phyloP scores from a whole-genome alignment of 306 rosid genomes.

The Mimosa pudica region DNA sequence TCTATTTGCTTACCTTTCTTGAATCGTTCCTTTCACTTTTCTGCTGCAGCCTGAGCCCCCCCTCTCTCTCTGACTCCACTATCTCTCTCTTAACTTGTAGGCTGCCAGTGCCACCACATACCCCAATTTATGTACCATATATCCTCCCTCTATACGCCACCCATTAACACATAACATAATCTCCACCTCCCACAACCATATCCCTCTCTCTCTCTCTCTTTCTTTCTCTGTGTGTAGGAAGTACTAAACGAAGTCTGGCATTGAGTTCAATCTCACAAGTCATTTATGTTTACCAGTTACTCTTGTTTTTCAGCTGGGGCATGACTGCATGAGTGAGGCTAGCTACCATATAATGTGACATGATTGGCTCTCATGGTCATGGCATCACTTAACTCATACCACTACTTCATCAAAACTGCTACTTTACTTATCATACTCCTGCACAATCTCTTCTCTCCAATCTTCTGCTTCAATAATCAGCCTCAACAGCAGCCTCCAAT shows the following conservation, averaged over 20 bases:
- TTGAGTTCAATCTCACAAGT: conserved; percentile 38
- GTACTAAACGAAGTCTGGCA: conserved; percentile 33
- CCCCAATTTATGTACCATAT: conserved; percentile 45
- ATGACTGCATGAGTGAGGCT: conserved; percentile 33
- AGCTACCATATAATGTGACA: conserved; percentile 36
- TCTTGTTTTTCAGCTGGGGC: conserved; percentile 24
- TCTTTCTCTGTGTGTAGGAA: conserved; percentile 21
- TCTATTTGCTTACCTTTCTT: conserved; percentile 47
- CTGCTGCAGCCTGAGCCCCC: conserved; percentile 44
- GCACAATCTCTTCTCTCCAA: conserved; percentile 42
- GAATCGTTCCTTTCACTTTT: conserved; percentile 76
- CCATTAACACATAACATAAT: conserved; percentile 15
- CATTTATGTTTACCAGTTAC: conserved; percentile 32
- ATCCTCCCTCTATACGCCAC: conserved; percentile 24
- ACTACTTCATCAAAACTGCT: conserved; percentile 33
- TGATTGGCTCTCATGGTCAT: conserved; percentile 47
- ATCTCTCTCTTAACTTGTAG: conserved; percentile 41
- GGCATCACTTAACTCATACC: conserved; percentile 44
- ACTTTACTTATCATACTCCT: conserved; percentile 45
- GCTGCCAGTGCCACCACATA: conserved; percentile 49
- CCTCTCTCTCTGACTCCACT: conserved; percentile 14
- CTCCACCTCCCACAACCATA: conserved; percentile 2
- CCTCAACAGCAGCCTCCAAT: conserved; percentile 33
- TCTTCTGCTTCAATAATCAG: conserved; percentile 38
- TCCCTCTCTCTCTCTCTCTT: conserved; percentile 8